Percentiles rank a stretch among this genome's conserved stretches.
Evolutionary conservation across 495 filamentous ascomycete genomes (phyloP).

Genomic region (Melanomma pulvis-pyrius): DNA sequence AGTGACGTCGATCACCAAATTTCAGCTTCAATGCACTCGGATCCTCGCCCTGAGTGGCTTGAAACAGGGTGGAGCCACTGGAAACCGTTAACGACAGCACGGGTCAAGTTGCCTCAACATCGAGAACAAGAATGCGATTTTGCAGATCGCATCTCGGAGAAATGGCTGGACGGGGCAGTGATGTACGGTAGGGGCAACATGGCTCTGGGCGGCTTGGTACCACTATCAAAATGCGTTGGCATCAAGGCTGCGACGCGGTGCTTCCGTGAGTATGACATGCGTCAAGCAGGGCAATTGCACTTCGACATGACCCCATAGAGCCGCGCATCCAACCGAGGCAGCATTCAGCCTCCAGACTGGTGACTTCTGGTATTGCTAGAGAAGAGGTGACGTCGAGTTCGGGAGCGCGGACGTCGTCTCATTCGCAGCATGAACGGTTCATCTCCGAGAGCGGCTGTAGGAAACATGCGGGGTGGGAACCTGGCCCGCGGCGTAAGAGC

Average conservation of each 20-base stretch:
- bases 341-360: background rate
- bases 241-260: background rate
- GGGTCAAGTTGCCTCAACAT: conserved; percentile 8
- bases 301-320: background rate
- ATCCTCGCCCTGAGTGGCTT: conserved; percentile 2
- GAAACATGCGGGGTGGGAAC: conserved; percentile 15
- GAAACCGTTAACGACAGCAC: conserved; percentile 5
- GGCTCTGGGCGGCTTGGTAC: background rate
- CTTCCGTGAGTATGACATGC: background rate
- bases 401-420: background rate
- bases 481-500: conserved; percentile 9
- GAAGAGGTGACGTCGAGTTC: conserved; percentile 20
- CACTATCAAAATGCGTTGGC: conserved; percentile 24
- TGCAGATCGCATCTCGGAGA: conserved; percentile 27
- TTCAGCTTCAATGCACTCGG: conserved; percentile 35
- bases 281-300: background rate
- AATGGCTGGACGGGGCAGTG: conserved; percentile 22
- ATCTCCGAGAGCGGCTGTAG: conserved; percentile 15
- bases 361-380: background rate
- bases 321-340: background rate
- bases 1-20: conserved; percentile 31
- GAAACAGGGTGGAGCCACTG: conserved; percentile 5
- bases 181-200: conserved; percentile 7
- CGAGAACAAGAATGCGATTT: background rate
- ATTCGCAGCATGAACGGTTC: conserved; percentile 27